These are phyloP conservation scores for Acorus calamus DNA, from an alignment of 106 monocot species.

Conservation along the genomic window DNA sequence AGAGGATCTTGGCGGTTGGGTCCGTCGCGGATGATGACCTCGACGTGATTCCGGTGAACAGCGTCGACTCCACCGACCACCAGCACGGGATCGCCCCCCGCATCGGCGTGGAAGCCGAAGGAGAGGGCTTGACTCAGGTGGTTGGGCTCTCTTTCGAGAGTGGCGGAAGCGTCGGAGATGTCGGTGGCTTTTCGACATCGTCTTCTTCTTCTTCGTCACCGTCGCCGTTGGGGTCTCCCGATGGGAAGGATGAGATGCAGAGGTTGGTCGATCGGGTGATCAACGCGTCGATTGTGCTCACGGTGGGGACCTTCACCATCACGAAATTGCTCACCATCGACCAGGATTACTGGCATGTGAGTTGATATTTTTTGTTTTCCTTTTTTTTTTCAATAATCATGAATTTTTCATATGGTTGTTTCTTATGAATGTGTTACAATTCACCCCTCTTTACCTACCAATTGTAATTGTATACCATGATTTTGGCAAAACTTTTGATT, in stretches of 20 bases:
- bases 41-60: constrained; percentile 25
- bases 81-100: constrained; percentile 6
- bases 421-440: background rate
- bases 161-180: constrained; percentile 7
- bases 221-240: too few species aligned
- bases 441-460: constrained; percentile 5
- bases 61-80: constrained; percentile 23
- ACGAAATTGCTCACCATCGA: constrained; percentile 88
- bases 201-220: background rate
- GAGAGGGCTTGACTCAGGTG: constrained; percentile 10
- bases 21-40: constrained; percentile 12
- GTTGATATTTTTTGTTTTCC: constrained; percentile 1
- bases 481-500: too few species aligned
- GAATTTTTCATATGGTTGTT: background rate
- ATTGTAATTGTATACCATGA: too few species aligned
- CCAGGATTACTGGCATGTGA: constrained; percentile 86
- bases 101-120: constrained; percentile 2
- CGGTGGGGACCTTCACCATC: constrained; percentile 72
- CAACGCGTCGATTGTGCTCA: constrained; percentile 79
- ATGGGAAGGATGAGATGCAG: constrained; percentile 4
- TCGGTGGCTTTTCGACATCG: constrained; percentile 15
- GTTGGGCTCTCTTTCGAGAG: constrained; percentile 37
- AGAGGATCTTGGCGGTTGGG: background rate
- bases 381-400: background rate
- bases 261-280: constrained; percentile 47